Base-by-base conservation (phyloP, 352 stramenopile genomes). In the Elongisporangium anandrum region DNA sequence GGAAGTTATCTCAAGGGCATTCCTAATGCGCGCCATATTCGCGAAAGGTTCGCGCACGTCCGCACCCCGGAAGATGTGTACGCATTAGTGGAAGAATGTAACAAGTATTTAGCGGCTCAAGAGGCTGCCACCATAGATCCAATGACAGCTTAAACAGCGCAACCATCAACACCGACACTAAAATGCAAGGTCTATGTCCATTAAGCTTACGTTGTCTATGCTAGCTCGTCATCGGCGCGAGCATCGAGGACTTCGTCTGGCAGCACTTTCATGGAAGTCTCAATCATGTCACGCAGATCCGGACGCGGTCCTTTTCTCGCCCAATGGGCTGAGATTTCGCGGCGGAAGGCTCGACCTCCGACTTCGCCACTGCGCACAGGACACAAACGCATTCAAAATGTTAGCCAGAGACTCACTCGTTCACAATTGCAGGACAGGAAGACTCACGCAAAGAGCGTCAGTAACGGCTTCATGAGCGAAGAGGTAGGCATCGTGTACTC, bases 261-360 rank as follows among this genome's bases (percentile, higher is more conserved):
- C 23, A 95, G 56, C 48, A 85, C 77, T 34, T 77, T 77, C 38
- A 93, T 73, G 6, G 86, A 84, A 1, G 66, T 71, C 63, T 93
- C 79, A 22, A 95, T 83, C 69, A 94, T 81, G 39, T 86, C 77
- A 22, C 82, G 82, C 47, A 95, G 68, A 60, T 82, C 65, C 24
- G 82, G 82, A 20, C 79, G 75, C 1, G 77, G 73, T 3, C 75
- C 76, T 52, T 92, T 92, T 22, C 65, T 81, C 15, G 75, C 68
- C 73, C 86, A 94, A 23, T 83, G 75, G 12, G 81, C 69, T 15
- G 82, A 74, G 47, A 95, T 88, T 26, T 81, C 66, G 38, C 86
- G 84, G 56, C 94, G 94, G 63, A 93, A 92, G 5, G 82, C 81
- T 61, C 92, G 93, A 21, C 86, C 83, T 4, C 82, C 85, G 54